Evolutionary conservation across 768 basidiomycete genomes (phyloP), one percentile per base, ranked within the genome.

Genomic region (Gymnopilus junonius): DNA sequence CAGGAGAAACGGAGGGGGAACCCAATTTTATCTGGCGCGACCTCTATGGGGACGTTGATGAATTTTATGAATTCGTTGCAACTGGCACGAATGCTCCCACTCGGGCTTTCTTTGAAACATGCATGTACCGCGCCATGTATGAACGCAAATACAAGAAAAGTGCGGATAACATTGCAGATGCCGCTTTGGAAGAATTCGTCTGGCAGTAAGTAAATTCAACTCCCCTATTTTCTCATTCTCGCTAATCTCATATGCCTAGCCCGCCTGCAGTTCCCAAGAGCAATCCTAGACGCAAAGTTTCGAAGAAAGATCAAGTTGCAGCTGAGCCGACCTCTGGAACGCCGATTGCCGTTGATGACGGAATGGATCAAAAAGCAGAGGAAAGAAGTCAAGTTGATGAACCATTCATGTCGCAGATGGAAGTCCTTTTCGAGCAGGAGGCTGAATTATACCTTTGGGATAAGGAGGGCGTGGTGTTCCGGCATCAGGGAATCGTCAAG

Each of bases 61-160:
- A 98, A 71, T 84, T 93, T 57, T 98, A 92, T 73, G 96, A 98
- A 75, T 99, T 96, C 73, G 91, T 97, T 17, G 90, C 93, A 27
- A 81, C 87, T 3, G 85, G 83, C 12, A 89, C 89, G 4, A 94
- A 94, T 48, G 88, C 87, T 55, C 91, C 93, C 0, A 96, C 94
- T 0, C 86, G 89, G 50, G 90, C 86, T 15, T 92, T 95, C 74
- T 97, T 99, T 72, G 95, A 98, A 77, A 89, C 89, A 25, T 93
- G 95, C 77, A 92, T 98, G 84, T 93, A 97, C 69, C 88, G 93
- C 29, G 97, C 97, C 62, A 95, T 99, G 89, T 99, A 91, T 75
- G 97, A 99, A 73, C 87, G 95, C 77, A 96, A 95, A 79, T 90
- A 91, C 80, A 89, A 83, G 69, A 80, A 68, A 55, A 87, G 85